Base-by-base conservation (phyloP, 2,329 filamentous ascomycete species). In the Epichloe gansuensis region DNA sequence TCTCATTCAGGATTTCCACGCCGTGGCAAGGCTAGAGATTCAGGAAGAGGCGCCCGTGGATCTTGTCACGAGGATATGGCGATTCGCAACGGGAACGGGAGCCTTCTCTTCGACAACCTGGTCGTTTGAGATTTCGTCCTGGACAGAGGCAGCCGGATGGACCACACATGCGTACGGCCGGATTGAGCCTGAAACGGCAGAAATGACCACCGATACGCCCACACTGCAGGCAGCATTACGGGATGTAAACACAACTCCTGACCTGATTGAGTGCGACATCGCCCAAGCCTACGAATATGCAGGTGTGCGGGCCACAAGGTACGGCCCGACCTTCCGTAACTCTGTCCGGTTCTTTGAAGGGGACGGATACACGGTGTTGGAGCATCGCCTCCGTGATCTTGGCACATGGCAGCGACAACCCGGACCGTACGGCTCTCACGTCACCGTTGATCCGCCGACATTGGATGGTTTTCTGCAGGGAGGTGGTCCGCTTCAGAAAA, bases 381-480 rank as follows among this genome's bases (percentile, higher is more conserved):
- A 61, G 38, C 47, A 53, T 43, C 52, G 55, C 44, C 38, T 63
- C 43, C 58, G 63, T 31, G 55, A 63, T 28, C 48, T 62, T 23
- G 59, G 53, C 52, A 3, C 38, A 12, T 15, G 37, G 1, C 47
- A 12, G 12, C 4, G 25, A 11, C 13, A 50, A 28, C n/a, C 31
- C 9, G 28, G 28, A 13, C 46, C 53, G 8, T 58, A 57, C 35
- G 59, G 59, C 8, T 65, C 62, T 5, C 59, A 54, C 17, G 54
- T 60, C 13, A 55, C 60, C 1, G 59, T 61, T 9, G 62, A 65
- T 44, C 57, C 63, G 21, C 62, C 63, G 34, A 65, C 61, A 0
- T 47, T 65, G 21, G 63, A 65, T 46, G 54, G 55, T 9, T 60
- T 63, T 17, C 56, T 64, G n/a, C 62, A 54, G 25, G 63, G 60